phyloP scores from a whole-genome alignment of 768 basidiomycete genomes.

The Terana coerulea region DNA sequence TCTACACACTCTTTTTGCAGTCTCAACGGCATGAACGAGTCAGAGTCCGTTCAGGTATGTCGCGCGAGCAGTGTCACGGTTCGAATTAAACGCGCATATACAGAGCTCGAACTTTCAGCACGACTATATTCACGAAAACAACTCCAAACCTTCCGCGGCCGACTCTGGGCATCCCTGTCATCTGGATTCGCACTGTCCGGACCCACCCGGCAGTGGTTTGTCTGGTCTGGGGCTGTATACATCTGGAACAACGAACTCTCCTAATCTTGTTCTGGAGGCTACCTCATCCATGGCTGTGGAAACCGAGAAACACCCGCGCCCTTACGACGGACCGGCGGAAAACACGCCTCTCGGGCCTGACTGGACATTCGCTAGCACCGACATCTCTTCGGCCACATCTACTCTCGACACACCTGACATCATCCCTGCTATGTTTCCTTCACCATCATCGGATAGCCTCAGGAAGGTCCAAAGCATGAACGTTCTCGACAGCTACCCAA shows the following conservation, averaged over 20 bases:
- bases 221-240: no score
- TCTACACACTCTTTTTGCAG: constrained; percentile 7
- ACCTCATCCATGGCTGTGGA: no score
- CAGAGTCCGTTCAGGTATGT: background rate
- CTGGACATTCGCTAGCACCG: constrained; percentile 5
- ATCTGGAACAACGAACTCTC: no score
- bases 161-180: background rate
- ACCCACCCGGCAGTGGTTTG: no score
- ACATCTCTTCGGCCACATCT: background rate
- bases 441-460: constrained; percentile 11
- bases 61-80: background rate
- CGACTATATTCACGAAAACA: background rate
- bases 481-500: background rate
- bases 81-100: background rate
- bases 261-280: no score
- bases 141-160: background rate
- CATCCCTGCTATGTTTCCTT: background rate
- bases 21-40: background rate
- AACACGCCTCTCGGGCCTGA: constrained; percentile 1
- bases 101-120: no score
- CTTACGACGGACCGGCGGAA: no score
- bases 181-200: background rate
- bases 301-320: no score
- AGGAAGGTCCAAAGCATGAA: constrained; percentile 11
- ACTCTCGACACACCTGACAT: constrained; percentile 5